phyloP scores from a whole-genome alignment of 1,139 yeast genomes.

The Debaryomycetaceae sp. region DNA sequence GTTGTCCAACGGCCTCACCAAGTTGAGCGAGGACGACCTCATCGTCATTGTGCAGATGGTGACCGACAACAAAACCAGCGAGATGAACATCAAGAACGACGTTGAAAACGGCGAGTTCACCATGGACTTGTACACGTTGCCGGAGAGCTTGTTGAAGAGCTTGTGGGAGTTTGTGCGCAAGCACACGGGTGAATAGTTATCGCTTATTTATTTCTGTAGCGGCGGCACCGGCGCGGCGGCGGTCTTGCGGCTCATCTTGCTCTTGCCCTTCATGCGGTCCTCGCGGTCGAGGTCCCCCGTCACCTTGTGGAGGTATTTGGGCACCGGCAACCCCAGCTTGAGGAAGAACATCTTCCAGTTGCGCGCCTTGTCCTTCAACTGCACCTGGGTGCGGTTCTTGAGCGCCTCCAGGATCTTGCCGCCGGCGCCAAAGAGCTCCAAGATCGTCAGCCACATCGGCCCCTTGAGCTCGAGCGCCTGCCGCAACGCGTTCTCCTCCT shows the following conservation, averaged over 20 bases:
- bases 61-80: conserved; percentile 90
- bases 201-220: conserved; percentile 8
- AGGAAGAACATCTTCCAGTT: conserved; percentile 87
- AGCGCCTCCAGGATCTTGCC: conserved; percentile 80
- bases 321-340: conserved; percentile 67
- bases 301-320: conserved; percentile 72
- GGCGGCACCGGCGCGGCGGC: conserved; percentile 41
- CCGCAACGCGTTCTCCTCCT: conserved; percentile 81
- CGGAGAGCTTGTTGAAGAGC: conserved; percentile 86
- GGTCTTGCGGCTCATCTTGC: conserved; percentile 28
- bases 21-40: conserved; percentile 86
- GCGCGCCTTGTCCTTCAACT: conserved; percentile 90
- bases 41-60: conserved; percentile 97
- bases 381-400: conserved; percentile 85
- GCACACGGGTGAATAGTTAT: conserved; percentile 49
- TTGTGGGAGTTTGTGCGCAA: conserved; percentile 92
- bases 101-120: conserved; percentile 97
- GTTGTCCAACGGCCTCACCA: conserved; percentile 84
- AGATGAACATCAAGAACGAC: conserved; percentile 94
- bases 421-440: conserved; percentile 88
- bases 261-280: conserved; percentile 27
- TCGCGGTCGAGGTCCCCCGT: conserved; percentile 79
- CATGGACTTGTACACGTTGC: conserved; percentile 90
- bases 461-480: conserved; percentile 82
- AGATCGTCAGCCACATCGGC: conserved; percentile 88